A percentile compares a stretch with the other conserved stretches of the same genome.
Evolutionary conservation across 768 basidiomycete genomes (phyloP).

Genomic region (Pleurotus salmoneostramineus): DNA sequence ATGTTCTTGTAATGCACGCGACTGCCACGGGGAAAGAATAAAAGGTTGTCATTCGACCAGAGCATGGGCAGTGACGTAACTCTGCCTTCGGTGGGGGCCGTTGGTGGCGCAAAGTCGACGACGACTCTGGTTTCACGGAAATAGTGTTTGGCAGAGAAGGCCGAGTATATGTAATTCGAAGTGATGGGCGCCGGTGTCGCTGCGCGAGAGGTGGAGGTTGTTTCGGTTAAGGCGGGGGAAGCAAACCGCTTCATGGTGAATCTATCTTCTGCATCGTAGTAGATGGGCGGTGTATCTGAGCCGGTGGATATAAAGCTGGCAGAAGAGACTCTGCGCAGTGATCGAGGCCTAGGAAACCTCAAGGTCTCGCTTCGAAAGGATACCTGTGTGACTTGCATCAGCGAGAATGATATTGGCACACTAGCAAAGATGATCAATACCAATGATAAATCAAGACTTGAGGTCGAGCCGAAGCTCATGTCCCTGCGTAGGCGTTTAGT

Average conservation of each 20-base stretch:
- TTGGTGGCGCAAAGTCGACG: constrained; percentile 23
- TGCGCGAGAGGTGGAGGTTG: background rate
- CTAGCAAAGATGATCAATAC: background rate
- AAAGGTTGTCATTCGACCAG: constrained; percentile 38
- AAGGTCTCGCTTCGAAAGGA: background rate
- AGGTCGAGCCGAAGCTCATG: background rate
- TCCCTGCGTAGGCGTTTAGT: constrained; percentile 5
- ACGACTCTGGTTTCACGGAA: constrained; percentile 18
- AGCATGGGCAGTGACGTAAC: constrained; percentile 25
- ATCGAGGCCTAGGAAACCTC: background rate
- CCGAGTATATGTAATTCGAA: constrained; percentile 12
- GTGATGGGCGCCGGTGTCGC: constrained; percentile 4
- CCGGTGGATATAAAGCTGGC: background rate
- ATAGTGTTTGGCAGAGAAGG: constrained; percentile 21
- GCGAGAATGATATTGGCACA: background rate
- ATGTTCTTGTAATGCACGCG: constrained; percentile 51
- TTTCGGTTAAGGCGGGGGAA: background rate
- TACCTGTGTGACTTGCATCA: background rate
- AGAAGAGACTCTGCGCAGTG: constrained; percentile 1
- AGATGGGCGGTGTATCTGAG: background rate
- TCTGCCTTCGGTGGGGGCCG: constrained; percentile 10
- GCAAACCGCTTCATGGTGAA: background rate
- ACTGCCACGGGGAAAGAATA: constrained; percentile 52
- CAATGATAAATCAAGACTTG: constrained; percentile 1
- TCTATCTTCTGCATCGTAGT: background rate